Percentiles rank a stretch among this genome's conserved stretches.
Conservation (phyloP, 129 eudicot genomes). For the Arctium lappa region DNA sequence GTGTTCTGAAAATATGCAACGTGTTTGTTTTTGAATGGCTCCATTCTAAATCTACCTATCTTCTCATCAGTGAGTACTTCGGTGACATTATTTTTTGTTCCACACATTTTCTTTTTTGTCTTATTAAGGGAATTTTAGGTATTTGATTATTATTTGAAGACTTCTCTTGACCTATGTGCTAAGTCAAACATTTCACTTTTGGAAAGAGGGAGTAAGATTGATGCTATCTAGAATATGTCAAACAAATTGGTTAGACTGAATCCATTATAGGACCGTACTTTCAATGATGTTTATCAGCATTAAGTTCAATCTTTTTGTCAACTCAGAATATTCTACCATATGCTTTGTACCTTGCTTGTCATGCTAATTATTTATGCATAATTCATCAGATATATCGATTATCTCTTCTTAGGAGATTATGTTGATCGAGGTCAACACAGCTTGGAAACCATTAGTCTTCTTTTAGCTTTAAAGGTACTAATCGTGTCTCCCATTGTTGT, state of each 20-base stretch:
- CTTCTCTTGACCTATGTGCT: background rate
- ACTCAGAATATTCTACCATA: background rate
- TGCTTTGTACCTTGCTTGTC: background rate
- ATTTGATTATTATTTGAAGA: background rate
- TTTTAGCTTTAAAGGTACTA: constrained; percentile 85
- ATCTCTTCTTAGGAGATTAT: constrained; percentile 98
- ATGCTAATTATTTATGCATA: constrained; percentile 32
- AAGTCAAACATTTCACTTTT: background rate
- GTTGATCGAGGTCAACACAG: constrained; percentile 99
- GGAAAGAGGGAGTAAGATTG: background rate
- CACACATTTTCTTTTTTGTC: background rate
- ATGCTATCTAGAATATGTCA: background rate
- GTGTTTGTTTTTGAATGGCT: background rate
- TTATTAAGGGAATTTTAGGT: background rate
- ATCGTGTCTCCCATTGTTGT: background rate
- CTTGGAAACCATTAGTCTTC: constrained; percentile 90
- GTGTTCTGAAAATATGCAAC: background rate
- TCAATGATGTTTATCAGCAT: background rate
- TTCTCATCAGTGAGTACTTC: background rate
- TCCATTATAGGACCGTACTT: background rate
- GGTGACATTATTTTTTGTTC: background rate
- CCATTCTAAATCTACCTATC: background rate
- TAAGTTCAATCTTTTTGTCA: background rate
- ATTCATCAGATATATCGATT: constrained; percentile 79
- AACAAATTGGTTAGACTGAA: background rate